Evolutionary conservation across 306 rosid species (phyloP), one percentile per base, ranked within the genome.

Genomic region (Ziziphus jujuba): DNA sequence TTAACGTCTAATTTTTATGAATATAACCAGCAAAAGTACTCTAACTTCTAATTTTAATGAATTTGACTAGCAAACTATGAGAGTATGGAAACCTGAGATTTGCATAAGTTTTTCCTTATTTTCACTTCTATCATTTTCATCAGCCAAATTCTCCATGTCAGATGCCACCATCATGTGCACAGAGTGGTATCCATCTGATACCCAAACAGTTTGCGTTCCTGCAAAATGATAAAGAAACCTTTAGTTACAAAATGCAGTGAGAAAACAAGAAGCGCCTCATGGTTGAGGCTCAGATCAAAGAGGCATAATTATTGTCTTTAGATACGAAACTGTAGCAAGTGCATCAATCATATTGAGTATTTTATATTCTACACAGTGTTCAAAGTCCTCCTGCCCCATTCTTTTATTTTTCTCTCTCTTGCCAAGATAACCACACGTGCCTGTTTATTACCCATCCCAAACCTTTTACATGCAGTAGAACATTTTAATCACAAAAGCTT

Each of bases 181-280:
- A 62, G 96, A 80, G 74, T 81, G 79, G 57, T 53, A 56, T 73
- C 96, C 95, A 80, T 89, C 96, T 67, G 98, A 87, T 69, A 86
- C 79, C 98, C 98, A 92, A 61, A 84, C 77, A 75, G 86, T 82
- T 75, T 82, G 98, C 40, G 87, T 75, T 72, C 75, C 98, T 92
- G 84, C 78, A 79, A 81, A 73, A n/a, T 9, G 56, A 72, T 72
- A 24, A 65, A 48, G 14, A 0, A 54, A 19, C 58, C 24, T 77
- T 71, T 69, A 80, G 62, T 54, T 20, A 65, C 58, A 31, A 25
- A 34, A 56, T 36, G 67, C 55, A 67, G 62, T 44, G 60, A 45
- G 35, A 72, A 43, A 56, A 45, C 28, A 72, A 43, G 9, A 55
- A 21, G 43, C 31, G 64, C 44, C 56, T 59, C 33, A 48, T 56